Evolutionary conservation across 1,284 basidiomycete species (phyloP).

Genomic region (Wolfiporia cocos): DNA sequence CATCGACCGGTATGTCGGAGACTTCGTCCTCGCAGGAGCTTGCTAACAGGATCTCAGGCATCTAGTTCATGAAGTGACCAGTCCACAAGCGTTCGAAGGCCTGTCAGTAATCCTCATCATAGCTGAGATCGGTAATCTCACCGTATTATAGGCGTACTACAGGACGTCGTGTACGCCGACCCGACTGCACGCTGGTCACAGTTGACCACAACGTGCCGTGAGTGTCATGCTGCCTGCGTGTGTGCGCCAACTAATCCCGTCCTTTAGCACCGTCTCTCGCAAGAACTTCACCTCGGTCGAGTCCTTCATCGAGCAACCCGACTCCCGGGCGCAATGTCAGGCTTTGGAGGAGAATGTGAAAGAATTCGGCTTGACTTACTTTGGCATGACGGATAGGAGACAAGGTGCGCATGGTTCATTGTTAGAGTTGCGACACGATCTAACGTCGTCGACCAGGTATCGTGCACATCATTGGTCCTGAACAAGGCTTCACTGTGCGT

Average conservation of each 20-base stretch:
- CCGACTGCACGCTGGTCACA: constrained; percentile 93
- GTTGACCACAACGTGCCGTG: constrained; percentile 97
- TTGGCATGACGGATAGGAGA: constrained; percentile 87
- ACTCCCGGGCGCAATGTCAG: constrained; percentile 87
- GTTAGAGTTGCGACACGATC: background rate
- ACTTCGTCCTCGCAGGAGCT: background rate
- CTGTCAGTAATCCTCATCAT: constrained; percentile 44
- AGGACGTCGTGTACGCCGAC: constrained; percentile 76
- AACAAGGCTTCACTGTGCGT: constrained; percentile 89
- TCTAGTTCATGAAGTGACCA: constrained; percentile 94
- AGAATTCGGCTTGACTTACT: constrained; percentile 93
- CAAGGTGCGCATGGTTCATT: constrained; percentile 52
- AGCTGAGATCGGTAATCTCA: constrained; percentile 3
- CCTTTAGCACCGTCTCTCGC: constrained; percentile 71
- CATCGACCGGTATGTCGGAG: constrained; percentile 72
- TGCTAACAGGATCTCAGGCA: constrained; percentile 40
- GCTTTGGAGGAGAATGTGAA: constrained; percentile 95
- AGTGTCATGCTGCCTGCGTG: constrained; percentile 28
- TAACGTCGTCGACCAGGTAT: constrained; percentile 60
- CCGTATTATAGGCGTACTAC: constrained; percentile 60
- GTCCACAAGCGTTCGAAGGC: constrained; percentile 95
- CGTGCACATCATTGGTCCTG: constrained; percentile 94
- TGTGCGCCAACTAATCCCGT: no score
- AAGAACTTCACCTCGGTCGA: constrained; percentile 77
- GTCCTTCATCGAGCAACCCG: constrained; percentile 83